Evolutionary conservation across 441 rosid species (phyloP).

Genomic region (Jatropha podagrica): DNA sequence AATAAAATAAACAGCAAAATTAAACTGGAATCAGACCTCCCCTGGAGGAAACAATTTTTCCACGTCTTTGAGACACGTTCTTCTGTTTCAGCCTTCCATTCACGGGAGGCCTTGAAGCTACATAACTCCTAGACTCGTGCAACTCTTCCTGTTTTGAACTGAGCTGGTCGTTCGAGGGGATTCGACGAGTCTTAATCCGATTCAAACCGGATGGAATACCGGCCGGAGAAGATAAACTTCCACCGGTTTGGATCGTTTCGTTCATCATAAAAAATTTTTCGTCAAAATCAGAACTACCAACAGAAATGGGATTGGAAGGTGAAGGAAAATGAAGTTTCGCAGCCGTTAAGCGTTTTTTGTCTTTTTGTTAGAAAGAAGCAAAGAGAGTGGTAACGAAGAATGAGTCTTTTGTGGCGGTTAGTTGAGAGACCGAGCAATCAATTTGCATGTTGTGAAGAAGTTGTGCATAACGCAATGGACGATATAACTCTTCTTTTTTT

Average conservation of each 20-base stretch:
- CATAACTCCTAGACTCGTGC: conserved; percentile 31
- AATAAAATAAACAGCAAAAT: background rate
- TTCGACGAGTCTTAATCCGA: conserved; percentile 69
- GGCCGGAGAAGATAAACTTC: conserved; percentile 10
- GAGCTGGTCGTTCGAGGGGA: conserved; percentile 29
- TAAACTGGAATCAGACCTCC: conserved; percentile 31
- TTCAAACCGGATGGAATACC: conserved; percentile 76
- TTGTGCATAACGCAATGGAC: no score
- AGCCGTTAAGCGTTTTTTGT: background rate
- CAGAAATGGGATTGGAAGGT: background rate
- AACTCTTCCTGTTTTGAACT: conserved; percentile 42
- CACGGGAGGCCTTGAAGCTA: conserved; percentile 43
- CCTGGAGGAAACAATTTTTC: conserved; percentile 31
- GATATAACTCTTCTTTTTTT: no score
- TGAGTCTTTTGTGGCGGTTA: conserved; percentile 13
- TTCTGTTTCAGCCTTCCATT: conserved; percentile 33
- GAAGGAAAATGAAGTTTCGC: background rate
- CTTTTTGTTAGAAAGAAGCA: conserved; percentile 3
- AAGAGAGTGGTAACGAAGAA: background rate
- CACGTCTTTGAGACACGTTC: conserved; percentile 38
- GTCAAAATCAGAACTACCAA: background rate
- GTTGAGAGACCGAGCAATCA: background rate
- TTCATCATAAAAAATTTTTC: background rate
- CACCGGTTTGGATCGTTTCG: background rate
- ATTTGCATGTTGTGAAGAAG: no score